These are phyloP conservation scores for Albophoma yamanashiensis DNA, from an alignment of 2,329 filamentous ascomycete species.

Conservation along the genomic window DNA sequence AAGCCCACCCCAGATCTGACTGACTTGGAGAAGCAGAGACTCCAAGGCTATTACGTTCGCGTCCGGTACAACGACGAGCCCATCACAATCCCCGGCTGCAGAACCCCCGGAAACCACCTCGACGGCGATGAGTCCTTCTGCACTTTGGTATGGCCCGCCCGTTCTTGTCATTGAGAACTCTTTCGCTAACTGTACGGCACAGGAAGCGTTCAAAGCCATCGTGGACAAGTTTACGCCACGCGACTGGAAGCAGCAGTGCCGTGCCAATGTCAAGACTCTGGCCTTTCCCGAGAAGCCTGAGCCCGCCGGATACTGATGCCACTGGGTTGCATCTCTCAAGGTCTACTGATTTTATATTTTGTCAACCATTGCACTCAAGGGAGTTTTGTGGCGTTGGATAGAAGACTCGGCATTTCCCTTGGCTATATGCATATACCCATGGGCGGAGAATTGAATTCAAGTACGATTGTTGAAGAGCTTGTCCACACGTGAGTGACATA, in stretches of 20 bases:
- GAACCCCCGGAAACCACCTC: conserved; percentile 65
- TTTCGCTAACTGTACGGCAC: conserved; percentile 2
- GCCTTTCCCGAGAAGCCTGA: conserved; percentile 37
- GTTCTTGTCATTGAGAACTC: background rate
- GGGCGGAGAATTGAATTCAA: background rate
- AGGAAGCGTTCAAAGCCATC: conserved; percentile 84
- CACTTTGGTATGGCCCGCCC: conserved; percentile 55
- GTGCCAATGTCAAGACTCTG: conserved; percentile 29
- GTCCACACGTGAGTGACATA: background rate
- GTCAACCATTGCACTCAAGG: background rate
- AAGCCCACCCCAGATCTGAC: conserved; percentile 46
- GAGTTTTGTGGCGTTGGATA: background rate
- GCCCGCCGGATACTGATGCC: conserved; percentile 36
- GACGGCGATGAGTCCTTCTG: conserved; percentile 83
- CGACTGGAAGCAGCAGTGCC: conserved; percentile 57
- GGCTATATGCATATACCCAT: background rate
- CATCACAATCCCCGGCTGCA: conserved; percentile 75
- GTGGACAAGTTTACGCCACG: conserved; percentile 82
- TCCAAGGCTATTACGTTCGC: conserved; percentile 77
- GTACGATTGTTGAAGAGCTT: background rate
- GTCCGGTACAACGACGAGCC: conserved; percentile 83
- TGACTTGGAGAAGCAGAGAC: conserved; percentile 41
- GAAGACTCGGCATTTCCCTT: background rate
- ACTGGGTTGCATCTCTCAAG: background rate
- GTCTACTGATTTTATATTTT: background rate